Conservation (phyloP, 2,329 filamentous ascomycete genomes). For the Aspergillus sp. region DNA sequence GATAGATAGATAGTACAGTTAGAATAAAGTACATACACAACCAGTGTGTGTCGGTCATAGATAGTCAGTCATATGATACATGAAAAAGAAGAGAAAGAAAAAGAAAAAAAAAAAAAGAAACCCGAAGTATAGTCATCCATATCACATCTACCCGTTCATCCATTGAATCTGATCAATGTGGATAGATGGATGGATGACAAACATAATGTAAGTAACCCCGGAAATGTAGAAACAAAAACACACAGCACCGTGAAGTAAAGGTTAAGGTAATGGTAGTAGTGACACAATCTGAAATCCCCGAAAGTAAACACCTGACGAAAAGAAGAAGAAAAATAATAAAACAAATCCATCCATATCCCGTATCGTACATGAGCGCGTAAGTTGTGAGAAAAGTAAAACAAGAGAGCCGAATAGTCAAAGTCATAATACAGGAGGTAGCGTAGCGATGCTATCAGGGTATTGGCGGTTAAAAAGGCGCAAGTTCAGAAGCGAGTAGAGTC, state of each 20-base stretch:
- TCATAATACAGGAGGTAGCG: constrained; percentile 4
- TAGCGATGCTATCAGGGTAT: background rate
- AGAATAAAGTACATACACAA: background rate
- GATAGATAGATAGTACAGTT: constrained; percentile 3
- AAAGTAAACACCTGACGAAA: background rate
- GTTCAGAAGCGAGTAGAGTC: too few relatives aligned
- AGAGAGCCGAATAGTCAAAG: background rate
- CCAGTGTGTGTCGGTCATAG: too few relatives aligned
- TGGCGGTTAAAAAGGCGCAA: background rate
- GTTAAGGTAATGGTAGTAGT: background rate
- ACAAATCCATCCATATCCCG: constrained; percentile 5
- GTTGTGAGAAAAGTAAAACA: background rate
- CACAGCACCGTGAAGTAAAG: too few relatives aligned
- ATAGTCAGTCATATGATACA: too few relatives aligned
- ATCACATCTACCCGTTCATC: too few relatives aligned
- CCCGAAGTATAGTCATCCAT: too few relatives aligned
- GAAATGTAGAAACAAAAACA: too few relatives aligned
- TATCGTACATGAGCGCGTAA: constrained; percentile 2
- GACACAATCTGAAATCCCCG: background rate
- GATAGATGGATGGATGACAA: background rate
- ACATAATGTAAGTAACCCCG: background rate
- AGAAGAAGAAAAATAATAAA: background rate
- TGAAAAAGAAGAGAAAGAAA: too few relatives aligned
- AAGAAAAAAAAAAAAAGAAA: too few relatives aligned
- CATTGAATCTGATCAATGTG: background rate